Evolutionary conservation across 2,329 filamentous ascomycete species (phyloP), one percentile per base, ranked within the genome.

Genomic region (Pestalotiopsis sp.): DNA sequence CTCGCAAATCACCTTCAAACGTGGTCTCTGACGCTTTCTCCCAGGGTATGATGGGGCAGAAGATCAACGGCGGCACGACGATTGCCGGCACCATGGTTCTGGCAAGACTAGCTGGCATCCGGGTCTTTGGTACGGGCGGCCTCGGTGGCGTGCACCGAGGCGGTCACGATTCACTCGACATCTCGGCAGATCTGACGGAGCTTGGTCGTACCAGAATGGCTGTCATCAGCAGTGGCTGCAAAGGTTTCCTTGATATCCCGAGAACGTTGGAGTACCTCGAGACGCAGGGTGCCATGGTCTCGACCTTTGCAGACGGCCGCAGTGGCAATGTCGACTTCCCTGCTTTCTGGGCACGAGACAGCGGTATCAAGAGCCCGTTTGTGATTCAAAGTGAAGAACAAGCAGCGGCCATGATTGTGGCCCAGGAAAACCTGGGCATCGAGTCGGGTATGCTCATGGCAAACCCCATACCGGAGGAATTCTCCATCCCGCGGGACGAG

Each of bases 101-200:
- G 38, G 93, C 96, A 58, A 86, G 92, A 70, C 83, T 94, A 68
- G 95, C 94, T 35, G 94, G 94, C 10, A 97, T 99, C 76, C 91
- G 90, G 71, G 88, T 99, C 63, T 98, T 99, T 79, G 96, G 94
- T 30, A 99, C 96, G 5, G 96, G 96, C 59, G 96, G 96, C 13
- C 88, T 99, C 4, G 95, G 96, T 67, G 96, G 96, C 68, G 96
- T 99, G 26, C 96, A 99, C 79, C 90, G 94, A 58, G 94, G 93
- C 66, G 96, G 90, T 61, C 91, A 98, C 78, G 86, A 86, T 72
- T 92, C 92, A 7, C 91, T 98, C 90, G 96, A 99, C 77, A 89
- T 99, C 70, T 98, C 95, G 69, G 95, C 96, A 55, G 96, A 99
- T 80, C 85, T 99, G 69, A 98, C 93, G 3, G 96, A 98, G 83